These are phyloP conservation scores for Odontarrhena argentea DNA, from an alignment of 345 rosid species.

Conservation along the genomic window DNA sequence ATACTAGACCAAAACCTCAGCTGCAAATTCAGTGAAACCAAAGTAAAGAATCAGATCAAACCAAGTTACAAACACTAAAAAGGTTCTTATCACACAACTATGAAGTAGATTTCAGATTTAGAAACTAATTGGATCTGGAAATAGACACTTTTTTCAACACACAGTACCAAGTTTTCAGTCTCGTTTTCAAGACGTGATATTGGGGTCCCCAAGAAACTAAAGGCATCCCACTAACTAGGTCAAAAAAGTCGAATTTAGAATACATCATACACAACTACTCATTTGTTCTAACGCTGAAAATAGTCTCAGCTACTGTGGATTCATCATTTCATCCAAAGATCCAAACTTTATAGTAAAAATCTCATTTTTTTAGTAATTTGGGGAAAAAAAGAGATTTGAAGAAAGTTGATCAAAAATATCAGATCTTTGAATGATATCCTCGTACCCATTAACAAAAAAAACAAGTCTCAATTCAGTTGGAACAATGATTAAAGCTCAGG, in stretches of 20 bases:
- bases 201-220: conserved; percentile 38
- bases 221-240: conserved; percentile 39
- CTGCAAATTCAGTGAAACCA: conserved; percentile 24
- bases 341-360: conserved; percentile 15
- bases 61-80: not conserved
- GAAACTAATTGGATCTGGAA: conserved; percentile 31
- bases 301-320: conserved; percentile 3
- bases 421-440: conserved; percentile 16
- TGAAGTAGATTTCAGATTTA: conserved; percentile 1
- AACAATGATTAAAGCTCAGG: conserved; percentile 2
- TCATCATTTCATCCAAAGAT: conserved; percentile 20
- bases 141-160: conserved; percentile 7
- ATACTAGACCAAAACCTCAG: conserved; percentile 16
- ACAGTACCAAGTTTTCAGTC: conserved; percentile 31
- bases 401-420: conserved; percentile 15
- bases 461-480: not conserved
- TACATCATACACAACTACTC: conserved; percentile 36
- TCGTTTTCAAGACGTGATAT: conserved; percentile 15
- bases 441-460: conserved; percentile 27
- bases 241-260: conserved; percentile 36
- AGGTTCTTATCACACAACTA: not conserved
- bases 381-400: not conserved
- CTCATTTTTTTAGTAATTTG: not conserved
- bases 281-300: conserved; percentile 34
- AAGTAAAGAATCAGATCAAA: not conserved